Base-by-base conservation (phyloP, 495 filamentous ascomycete genomes). In the Lasiosphaeria ovina region DNA sequence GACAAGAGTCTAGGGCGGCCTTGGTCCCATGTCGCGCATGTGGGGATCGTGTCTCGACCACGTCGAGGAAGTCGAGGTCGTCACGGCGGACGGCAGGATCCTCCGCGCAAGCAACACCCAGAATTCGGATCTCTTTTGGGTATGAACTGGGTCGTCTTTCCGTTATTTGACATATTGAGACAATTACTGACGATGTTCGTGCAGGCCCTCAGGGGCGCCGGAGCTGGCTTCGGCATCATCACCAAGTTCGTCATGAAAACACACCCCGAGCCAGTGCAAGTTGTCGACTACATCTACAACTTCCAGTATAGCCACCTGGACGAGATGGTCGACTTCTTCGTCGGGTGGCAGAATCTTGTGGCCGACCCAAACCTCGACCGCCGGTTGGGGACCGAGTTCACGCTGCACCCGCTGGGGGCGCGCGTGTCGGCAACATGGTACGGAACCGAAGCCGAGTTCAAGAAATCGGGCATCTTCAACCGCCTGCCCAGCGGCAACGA, bases 251-350 rank as follows among this genome's bases (percentile, higher is more conserved):
- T 55, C 7, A 34, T 55, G 16, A 31, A 32, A 12, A 55, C 53
- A 4, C 53, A 55, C 36, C 53, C 53, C 0, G 53, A 55, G 16
- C 53, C 53, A 0, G 14, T 16, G 12, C 7, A 24, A n/a, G 53
- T 55, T 2, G 31, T 55, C 53, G 17, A 55, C 36, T 55, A 55
- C 38, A 17, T 45, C 3, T 55, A 55, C 53, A 55, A 55, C 38
- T 55, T 55, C 53, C 53, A 55, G 36, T 55, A 31, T 24, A 31
- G 14, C 40, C 53, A 33, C 40, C 35, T 55, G 53, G 33, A 17
- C 16, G 36, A 55, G 53, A 55, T 55, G 53, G 53, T 55, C 17
- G 53, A 55, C 53, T 55, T 55, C 53, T 55, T 55, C 53, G 16
- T 44, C 6, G 53, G 36, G 35, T 55, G 53, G 53, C 53, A 55